These are phyloP conservation scores for Epichloe bromicola DNA, from an alignment of 2,329 filamentous ascomycete species.

Conservation along the genomic window DNA sequence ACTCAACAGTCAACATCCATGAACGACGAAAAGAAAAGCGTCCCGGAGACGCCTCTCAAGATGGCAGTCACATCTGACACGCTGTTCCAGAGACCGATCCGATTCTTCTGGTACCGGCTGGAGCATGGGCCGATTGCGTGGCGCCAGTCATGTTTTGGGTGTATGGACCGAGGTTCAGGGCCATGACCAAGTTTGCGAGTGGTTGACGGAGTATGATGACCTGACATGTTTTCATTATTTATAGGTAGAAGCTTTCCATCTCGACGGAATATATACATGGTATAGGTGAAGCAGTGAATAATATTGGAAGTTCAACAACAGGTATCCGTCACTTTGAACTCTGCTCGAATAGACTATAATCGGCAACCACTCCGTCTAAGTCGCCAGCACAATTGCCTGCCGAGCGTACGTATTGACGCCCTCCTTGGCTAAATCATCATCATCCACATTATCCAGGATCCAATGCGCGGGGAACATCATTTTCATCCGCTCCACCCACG, in stretches of 20 bases:
- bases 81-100: too few relatives aligned
- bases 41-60: too few relatives aligned
- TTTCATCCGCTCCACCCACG: not conserved
- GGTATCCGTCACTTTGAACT: too few relatives aligned
- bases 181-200: constrained; percentile 1
- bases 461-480: not conserved
- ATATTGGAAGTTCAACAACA: too few relatives aligned
- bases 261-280: too few relatives aligned
- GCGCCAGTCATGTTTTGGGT: constrained; percentile 3
- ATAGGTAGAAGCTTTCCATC: too few relatives aligned
- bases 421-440: not conserved
- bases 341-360: not conserved
- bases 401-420: not conserved
- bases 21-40: too few relatives aligned
- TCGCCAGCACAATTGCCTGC: not conserved
- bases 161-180: constrained; percentile 1
- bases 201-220: not conserved
- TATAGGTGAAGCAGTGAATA: too few relatives aligned
- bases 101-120: too few relatives aligned
- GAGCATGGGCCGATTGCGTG: not conserved
- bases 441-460: not conserved
- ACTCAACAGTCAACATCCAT: too few relatives aligned
- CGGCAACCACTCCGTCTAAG: not conserved
- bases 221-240: too few relatives aligned
- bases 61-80: too few relatives aligned